phyloP scores from a whole-genome alignment of 495 filamentous ascomycete genomes.

The Trichoderma reesei region DNA sequence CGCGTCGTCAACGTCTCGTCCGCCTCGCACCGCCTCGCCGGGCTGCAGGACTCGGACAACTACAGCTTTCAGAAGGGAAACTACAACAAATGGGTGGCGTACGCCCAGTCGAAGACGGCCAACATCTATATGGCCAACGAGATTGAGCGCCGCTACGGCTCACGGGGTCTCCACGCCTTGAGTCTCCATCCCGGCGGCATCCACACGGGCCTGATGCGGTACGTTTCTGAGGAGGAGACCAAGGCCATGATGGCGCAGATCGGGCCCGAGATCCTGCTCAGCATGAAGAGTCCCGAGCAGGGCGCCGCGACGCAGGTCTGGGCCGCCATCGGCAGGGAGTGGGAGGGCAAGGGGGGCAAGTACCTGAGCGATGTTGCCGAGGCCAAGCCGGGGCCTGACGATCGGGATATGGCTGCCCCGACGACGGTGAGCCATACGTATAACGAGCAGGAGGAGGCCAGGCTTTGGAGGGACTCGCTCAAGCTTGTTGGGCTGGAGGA shows the following conservation, averaged over 20 bases:
- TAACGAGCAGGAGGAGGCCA: background rate
- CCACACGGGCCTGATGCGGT: conserved; percentile 22
- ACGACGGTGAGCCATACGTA: background rate
- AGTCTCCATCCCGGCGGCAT: conserved; percentile 39
- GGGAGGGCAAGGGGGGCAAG: conserved; percentile 22
- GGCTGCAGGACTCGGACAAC: conserved; percentile 38
- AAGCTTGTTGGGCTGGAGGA: conserved; percentile 9
- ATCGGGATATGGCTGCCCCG: conserved; percentile 16
- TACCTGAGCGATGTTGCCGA: conserved; percentile 9
- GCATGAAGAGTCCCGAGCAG: conserved; percentile 31
- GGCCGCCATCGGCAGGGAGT: conserved; percentile 31
- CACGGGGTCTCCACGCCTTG: conserved; percentile 23
- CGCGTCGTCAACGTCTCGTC: conserved; percentile 31
- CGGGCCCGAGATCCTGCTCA: conserved; percentile 26
- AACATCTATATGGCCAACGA: conserved; percentile 48
- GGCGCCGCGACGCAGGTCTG: conserved; percentile 31
- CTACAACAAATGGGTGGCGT: conserved; percentile 37
- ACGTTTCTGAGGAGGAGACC: conserved; percentile 16
- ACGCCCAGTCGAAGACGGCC: conserved; percentile 49
- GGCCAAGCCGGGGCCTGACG: conserved; percentile 16
- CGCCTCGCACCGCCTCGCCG: conserved; percentile 31
- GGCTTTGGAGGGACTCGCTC: conserved; percentile 9
- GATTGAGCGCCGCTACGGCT: conserved; percentile 33
- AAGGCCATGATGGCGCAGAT: conserved; percentile 21
- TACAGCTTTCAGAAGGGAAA: conserved; percentile 33